These are phyloP conservation scores for Trichoderma koningii DNA, from an alignment of 2,329 filamentous ascomycete species.

Conservation along the genomic window DNA sequence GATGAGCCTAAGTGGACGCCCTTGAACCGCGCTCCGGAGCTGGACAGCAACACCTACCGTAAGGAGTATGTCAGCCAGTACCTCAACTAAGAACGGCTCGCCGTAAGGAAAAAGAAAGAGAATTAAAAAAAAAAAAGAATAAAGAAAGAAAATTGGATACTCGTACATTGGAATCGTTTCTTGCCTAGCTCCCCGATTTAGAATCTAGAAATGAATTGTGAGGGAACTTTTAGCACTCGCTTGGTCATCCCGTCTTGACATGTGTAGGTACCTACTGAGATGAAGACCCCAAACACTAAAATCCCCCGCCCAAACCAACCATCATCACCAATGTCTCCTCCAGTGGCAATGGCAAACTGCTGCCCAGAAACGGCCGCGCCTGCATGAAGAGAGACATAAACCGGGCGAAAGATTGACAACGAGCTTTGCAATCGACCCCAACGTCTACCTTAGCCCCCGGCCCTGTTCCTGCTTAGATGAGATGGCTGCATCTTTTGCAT, in stretches of 20 bases:
- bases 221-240: background rate
- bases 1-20: constrained; percentile 99
- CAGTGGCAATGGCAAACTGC: background rate
- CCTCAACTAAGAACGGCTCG: constrained; percentile 38
- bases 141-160: background rate
- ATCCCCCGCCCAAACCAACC: background rate
- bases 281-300: background rate
- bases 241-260: no score
- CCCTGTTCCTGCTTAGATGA: no score
- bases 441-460: no score
- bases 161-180: background rate
- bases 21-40: constrained; percentile 74
- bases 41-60: constrained; percentile 77
- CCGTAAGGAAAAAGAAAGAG: background rate
- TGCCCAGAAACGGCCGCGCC: background rate
- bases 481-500: no score
- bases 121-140: background rate
- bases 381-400: background rate
- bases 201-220: background rate
- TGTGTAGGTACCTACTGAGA: no score
- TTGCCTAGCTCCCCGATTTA: no score
- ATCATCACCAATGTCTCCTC: background rate
- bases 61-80: constrained; percentile 70
- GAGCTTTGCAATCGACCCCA: background rate
- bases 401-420: background rate